Percentiles rank a stretch among this genome's conserved stretches.
Evolutionary conservation across 345 rosid genomes (phyloP).

Genomic region (Boechera retrofracta): DNA sequence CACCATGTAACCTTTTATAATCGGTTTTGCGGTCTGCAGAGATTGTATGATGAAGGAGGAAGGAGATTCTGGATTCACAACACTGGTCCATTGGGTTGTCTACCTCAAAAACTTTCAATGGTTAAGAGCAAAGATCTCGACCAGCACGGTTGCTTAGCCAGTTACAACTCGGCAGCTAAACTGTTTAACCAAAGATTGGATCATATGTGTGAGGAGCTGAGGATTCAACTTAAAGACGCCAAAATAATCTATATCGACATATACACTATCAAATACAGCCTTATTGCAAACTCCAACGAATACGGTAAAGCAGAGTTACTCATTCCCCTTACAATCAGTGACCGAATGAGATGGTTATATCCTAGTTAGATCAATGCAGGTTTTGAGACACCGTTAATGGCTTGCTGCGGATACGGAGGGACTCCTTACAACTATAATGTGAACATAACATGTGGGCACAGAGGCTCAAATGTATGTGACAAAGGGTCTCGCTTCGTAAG

Average conservation of each 20-base stretch:
- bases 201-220: slow-evolving; percentile 51
- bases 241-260: slow-evolving; percentile 66
- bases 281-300: slow-evolving; percentile 61
- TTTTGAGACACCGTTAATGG: slow-evolving; percentile 68
- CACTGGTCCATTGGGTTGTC: slow-evolving; percentile 23
- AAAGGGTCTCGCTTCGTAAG: slow-evolving; percentile 55
- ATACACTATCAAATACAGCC: slow-evolving; percentile 68
- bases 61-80: slow-evolving; percentile 27
- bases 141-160: slow-evolving; percentile 27
- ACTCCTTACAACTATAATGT: slow-evolving; percentile 71
- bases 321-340: background rate
- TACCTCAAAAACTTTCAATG: slow-evolving; percentile 23
- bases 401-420: slow-evolving; percentile 83
- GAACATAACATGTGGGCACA: slow-evolving; percentile 63
- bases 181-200: slow-evolving; percentile 8
- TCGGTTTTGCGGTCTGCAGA: slow-evolving; percentile 14
- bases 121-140: slow-evolving; percentile 14
- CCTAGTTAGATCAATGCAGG: slow-evolving; percentile 49
- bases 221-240: slow-evolving; percentile 54
- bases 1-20: background rate
- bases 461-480: slow-evolving; percentile 55
- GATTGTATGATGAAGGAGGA: slow-evolving; percentile 20
- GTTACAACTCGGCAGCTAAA: slow-evolving; percentile 1
- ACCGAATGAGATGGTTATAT: background rate
- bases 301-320: slow-evolving; percentile 50